phyloP scores from a whole-genome alignment of 2,329 filamentous ascomycete species.

The Colletotrichum melonis region DNA sequence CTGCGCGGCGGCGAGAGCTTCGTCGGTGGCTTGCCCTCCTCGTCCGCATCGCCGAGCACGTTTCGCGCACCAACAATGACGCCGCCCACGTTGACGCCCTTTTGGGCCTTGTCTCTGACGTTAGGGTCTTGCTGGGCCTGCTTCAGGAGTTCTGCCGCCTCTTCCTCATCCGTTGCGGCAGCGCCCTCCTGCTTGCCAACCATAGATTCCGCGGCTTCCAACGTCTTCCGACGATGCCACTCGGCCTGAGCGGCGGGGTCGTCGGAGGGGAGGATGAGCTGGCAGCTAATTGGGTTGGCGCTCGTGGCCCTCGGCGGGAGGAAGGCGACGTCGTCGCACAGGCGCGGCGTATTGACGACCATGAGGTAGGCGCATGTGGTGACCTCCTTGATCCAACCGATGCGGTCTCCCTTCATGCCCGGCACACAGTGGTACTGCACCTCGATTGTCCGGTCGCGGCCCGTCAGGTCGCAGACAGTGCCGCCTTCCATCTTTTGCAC shows the following conservation, averaged over 20 bases:
- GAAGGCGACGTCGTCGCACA: conserved; percentile 90
- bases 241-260: conserved; percentile 49
- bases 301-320: conserved; percentile 81
- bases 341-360: conserved; percentile 88
- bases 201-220: conserved; percentile 52
- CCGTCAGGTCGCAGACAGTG: conserved; percentile 88
- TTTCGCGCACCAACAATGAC: conserved; percentile 63
- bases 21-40: conserved; percentile 59
- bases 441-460: conserved; percentile 83
- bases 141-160: conserved; percentile 10
- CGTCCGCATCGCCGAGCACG: conserved; percentile 57
- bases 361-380: conserved; percentile 93
- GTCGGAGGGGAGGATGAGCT: conserved; percentile 71
- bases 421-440: conserved; percentile 85
- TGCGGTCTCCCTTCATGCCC: conserved; percentile 77
- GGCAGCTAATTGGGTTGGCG: conserved; percentile 82
- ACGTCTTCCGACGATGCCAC: conserved; percentile 48
- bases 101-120: conserved; percentile 36
- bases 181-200: conserved; percentile 36
- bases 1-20: conserved; percentile 58
- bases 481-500: conserved; percentile 85
- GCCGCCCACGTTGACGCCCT: conserved; percentile 60
- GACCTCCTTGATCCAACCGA: conserved; percentile 93
- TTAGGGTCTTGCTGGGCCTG: conserved; percentile 8
- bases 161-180: conserved; percentile 6